phyloP scores from a whole-genome alignment of 495 filamentous ascomycete genomes.

The Tuber umbilicatum region DNA sequence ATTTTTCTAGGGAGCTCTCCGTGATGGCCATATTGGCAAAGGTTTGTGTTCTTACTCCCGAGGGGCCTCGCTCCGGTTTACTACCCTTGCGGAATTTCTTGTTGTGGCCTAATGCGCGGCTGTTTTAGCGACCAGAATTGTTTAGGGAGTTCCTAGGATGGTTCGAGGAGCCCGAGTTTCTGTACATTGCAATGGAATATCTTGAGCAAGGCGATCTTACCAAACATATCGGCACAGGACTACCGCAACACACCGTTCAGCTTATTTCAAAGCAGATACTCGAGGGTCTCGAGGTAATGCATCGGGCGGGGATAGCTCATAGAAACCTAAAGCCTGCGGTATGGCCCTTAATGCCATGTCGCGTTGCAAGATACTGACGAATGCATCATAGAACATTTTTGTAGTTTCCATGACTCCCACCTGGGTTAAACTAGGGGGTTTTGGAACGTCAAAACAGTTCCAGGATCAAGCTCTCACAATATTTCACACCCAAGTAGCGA shows the following conservation, averaged over 20 bases:
- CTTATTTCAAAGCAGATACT: constrained; percentile 13
- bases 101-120: no score
- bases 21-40: not conserved
- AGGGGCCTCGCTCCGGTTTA: no score
- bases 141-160: constrained; percentile 19
- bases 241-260: not conserved
- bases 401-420: no score
- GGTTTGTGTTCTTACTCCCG: not conserved
- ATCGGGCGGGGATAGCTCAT: constrained; percentile 7
- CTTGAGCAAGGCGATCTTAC: constrained; percentile 5
- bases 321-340: constrained; percentile 10
- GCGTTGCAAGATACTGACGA: no score
- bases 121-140: not conserved
- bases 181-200: constrained; percentile 19
- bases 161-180: not conserved
- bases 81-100: no score
- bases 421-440: not conserved
- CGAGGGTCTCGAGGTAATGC: constrained; percentile 15
- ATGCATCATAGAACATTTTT: no score
- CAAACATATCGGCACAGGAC: not conserved
- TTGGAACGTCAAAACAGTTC: not conserved
- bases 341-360: no score
- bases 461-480: not conserved
- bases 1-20: not conserved
- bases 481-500: not conserved